These are phyloP conservation scores for Chalciporus chontae DNA, from an alignment of 768 basidiomycete genomes.

Conservation along the genomic window DNA sequence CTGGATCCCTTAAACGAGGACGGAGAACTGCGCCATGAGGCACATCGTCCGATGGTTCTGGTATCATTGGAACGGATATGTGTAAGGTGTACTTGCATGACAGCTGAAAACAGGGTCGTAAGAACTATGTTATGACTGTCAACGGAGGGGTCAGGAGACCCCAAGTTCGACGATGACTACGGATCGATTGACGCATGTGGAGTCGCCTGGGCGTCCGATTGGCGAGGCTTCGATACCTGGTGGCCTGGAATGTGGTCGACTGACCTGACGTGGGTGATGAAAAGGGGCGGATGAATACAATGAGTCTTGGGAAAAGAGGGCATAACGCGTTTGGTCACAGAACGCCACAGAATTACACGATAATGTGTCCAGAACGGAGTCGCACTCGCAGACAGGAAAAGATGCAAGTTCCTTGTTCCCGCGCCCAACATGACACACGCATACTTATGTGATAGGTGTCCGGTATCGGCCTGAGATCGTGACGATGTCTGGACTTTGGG, in stretches of 20 bases:
- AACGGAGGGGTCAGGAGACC: too few species aligned
- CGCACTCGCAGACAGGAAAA: not conserved
- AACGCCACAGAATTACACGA: too few species aligned
- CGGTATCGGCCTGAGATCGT: too few species aligned
- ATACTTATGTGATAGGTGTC: not conserved
- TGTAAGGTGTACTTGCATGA: not conserved
- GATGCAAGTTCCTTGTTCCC: not conserved
- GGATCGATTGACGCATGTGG: too few species aligned
- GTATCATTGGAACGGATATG: too few species aligned
- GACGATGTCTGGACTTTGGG: not conserved
- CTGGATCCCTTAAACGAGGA: not conserved
- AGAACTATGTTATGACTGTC: not conserved
- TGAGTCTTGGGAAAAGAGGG: not conserved
- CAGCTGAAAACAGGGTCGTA: not conserved
- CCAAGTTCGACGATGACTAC: too few species aligned
- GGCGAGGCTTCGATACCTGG: not conserved
- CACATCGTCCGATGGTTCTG: not conserved
- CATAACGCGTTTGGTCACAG: not conserved
- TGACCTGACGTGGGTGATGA: not conserved
- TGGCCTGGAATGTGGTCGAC: not conserved
- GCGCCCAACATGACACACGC: not conserved
- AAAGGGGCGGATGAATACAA: not conserved
- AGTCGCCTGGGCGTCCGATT: not conserved
- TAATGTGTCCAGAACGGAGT: not conserved
- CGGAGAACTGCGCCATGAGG: not conserved